Evolutionary conservation across 1,139 yeast genomes (phyloP), one percentile per base, ranked within the genome.

Genomic region (Starmera stellimalicola): DNA sequence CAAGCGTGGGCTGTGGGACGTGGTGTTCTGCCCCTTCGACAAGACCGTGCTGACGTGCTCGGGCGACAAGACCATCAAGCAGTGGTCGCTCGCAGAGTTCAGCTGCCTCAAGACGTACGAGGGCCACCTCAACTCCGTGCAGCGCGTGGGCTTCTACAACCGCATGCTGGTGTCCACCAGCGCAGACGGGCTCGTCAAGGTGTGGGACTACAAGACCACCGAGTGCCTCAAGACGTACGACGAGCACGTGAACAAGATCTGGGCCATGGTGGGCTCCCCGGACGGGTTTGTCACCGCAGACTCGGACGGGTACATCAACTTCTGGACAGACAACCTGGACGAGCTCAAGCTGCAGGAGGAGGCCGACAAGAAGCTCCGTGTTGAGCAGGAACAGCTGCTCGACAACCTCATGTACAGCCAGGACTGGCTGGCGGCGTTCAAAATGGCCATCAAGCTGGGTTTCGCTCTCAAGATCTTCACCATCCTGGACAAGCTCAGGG

Each of bases 1-100:
- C 56, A 80, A 78, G 55, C 73, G 98, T 51, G 97, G 98, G 11
- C 72, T 91, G 32, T 93, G 97, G 95, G 93, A 85, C 50, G 77
- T 87, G 26, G 70, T 72, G 42, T 91, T 91, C 55, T 82, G 85
- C 50, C 77, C 75, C 31, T 81, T 67, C 54, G 95, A 84, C 49
- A 80, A 84, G 55, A 58, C 77, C 6, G 48, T 84, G 11, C 75
- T 78, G 25, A 88, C 97, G 0, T 77, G 82, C 12, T 75, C 93
- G 32, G 96, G 97, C 42, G 99, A 91, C 58, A 85, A 84, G 54
- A 80, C 95, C 1, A 70, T 83, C 39, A 82, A 85, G 52, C 66
- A 87, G 27, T 91, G 99, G 99, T 81, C 84, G 26, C 62, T 91
- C 45, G 69, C 64, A 32, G 91, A 84, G 49, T 85, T 69, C 54